Conservation (phyloP, 768 basidiomycete genomes). For the Antrodiella citrinella region DNA sequence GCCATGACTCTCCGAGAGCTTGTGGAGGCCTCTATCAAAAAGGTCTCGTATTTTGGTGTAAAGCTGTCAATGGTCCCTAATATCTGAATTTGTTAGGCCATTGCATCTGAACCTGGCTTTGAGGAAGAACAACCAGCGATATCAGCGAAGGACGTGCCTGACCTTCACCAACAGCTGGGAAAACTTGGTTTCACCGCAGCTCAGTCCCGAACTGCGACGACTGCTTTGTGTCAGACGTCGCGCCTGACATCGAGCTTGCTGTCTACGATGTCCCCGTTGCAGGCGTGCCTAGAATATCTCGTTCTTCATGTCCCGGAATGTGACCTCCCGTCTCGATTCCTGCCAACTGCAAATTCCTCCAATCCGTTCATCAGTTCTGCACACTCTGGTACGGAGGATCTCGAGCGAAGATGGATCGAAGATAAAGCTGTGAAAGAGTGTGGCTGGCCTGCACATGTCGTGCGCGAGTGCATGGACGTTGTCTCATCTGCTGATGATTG, state of each 20-base stretch:
- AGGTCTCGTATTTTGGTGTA: too few species aligned
- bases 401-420: conserved; percentile 72
- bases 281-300: conserved; percentile 80
- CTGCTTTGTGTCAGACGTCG: conserved; percentile 52
- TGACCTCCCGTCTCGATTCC: conserved; percentile 71
- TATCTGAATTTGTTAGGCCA: too few species aligned
- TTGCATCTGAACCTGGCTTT: too few species aligned
- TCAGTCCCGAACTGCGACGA: conserved; percentile 45
- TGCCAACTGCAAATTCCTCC: conserved; percentile 57
- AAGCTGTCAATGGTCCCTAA: too few species aligned
- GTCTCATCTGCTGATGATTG: conserved; percentile 35
- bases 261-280: conserved; percentile 47
- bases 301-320: conserved; percentile 80
- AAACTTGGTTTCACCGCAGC: conserved; percentile 56
- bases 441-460: conserved; percentile 69
- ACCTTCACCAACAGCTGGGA: conserved; percentile 47
- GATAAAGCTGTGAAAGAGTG: conserved; percentile 78
- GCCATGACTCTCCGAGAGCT: conserved; percentile 62
- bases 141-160: conserved; percentile 31
- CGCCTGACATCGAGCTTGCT: conserved; percentile 57
- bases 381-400: conserved; percentile 51
- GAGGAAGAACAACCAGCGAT: too few species aligned
- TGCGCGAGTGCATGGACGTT: conserved; percentile 44
- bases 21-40: conserved; percentile 76
- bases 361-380: conserved; percentile 60